phyloP scores from a whole-genome alignment of 73 alveolate species.

The Symbiodinium natans region DNA sequence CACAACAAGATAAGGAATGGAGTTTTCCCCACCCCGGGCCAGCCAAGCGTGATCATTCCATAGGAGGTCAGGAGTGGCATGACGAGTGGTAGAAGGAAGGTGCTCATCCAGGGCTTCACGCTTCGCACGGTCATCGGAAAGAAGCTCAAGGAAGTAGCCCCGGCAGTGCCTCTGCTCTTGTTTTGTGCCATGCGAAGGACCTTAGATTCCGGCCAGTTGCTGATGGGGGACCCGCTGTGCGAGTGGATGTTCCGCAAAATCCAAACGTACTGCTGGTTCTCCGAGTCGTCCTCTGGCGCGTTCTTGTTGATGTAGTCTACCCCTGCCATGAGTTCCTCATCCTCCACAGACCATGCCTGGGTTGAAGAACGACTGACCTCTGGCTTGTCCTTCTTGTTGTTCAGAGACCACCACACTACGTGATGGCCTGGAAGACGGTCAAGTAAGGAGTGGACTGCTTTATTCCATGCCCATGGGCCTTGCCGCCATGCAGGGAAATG shows the following conservation, averaged over 20 bases:
- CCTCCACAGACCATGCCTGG: neutral
- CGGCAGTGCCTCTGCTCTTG: neutral
- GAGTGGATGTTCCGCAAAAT: neutral
- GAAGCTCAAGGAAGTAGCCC: neutral
- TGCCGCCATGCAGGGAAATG: neutral
- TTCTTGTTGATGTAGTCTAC: neutral
- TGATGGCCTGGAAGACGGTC: neutral
- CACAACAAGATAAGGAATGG: neutral
- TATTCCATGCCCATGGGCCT: neutral
- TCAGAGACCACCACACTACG: neutral
- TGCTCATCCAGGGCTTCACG: neutral
- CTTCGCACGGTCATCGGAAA: neutral
- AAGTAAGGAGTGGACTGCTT: neutral
- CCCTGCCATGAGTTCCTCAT: neutral
- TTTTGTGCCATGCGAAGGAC: neutral
- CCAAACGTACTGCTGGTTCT: slow-evolving; percentile 14
- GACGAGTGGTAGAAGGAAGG: neutral
- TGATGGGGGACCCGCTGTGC: neutral
- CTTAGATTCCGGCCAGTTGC: slow-evolving; percentile 13
- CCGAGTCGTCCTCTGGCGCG: neutral
- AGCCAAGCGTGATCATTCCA: neutral
- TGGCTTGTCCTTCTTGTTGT: neutral
- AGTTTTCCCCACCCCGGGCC: slow-evolving; percentile 31
- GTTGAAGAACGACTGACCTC: neutral
- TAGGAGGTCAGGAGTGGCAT: neutral